These are phyloP conservation scores for Phragmites australis DNA, from an alignment of 176 grass and related monocot genomes.

Conservation along the genomic window DNA sequence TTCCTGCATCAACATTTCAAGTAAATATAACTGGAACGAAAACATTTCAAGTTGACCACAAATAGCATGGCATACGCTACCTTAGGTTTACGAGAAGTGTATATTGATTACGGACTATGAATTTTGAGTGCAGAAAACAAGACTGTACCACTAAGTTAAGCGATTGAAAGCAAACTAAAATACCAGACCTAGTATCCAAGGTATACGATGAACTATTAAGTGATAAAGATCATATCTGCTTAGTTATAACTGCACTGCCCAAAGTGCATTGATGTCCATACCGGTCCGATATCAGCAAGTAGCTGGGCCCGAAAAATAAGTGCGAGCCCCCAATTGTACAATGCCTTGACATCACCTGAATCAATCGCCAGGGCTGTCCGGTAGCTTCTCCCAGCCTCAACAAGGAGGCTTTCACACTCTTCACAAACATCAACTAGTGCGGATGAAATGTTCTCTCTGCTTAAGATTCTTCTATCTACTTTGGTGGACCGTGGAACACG, in stretches of 20 bases:
- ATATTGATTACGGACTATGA: neutral
- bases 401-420: slow-evolving; percentile 85
- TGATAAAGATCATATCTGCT: neutral
- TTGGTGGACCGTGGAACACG: slow-evolving; percentile 48
- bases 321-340: slow-evolving; percentile 90
- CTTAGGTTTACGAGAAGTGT: neutral
- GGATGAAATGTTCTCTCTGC: slow-evolving; percentile 56
- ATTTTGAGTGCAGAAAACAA: neutral
- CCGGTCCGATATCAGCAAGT: slow-evolving; percentile 93
- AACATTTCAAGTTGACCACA: neutral
- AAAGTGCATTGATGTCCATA: slow-evolving; percentile 38
- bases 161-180: too few relatives aligned
- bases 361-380: slow-evolving; percentile 73
- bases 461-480: slow-evolving; percentile 50
- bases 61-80: neutral
- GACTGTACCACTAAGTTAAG: too few relatives aligned
- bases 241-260: neutral
- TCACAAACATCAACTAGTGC: slow-evolving; percentile 70
- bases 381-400: slow-evolving; percentile 83
- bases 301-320: slow-evolving; percentile 80
- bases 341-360: slow-evolving; percentile 64
- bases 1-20: slow-evolving; percentile 59
- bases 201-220: neutral
- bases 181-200: too few relatives aligned
- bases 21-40: slow-evolving; percentile 1